Base-by-base conservation (phyloP, 2,329 filamentous ascomycete genomes). In the Macroventuria anomochaeta region DNA sequence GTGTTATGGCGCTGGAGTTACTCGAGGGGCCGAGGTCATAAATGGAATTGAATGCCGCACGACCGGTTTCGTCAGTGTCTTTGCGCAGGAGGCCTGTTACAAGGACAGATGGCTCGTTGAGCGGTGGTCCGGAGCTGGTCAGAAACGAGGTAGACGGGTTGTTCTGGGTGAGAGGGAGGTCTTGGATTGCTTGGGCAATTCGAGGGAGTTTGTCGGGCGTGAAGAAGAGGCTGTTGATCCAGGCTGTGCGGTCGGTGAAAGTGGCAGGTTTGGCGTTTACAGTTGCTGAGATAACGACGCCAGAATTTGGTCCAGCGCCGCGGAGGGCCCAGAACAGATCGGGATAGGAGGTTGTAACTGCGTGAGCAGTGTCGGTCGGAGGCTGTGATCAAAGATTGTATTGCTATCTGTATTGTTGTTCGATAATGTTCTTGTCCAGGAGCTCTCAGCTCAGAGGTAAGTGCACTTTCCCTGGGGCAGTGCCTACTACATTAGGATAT, bases 271-370 rank as follows among this genome's bases (percentile, higher is more conserved):
- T 71, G 2, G 77, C 64, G 48, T 74, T 75, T 42, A 76, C 59
- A 7, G 63, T 62, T 53, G 79, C 78, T 8, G 68, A 68, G 21
- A 65, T 65, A 23, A 74, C 68, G 41, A 75, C 61, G 25, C 70
- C 69, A 21, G 73, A 73, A 46, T 73, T 73, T 13, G 67, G 67
- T 8, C 69, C 69, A 11, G 70, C 71, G 25, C 75, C 75, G 20
- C 72, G 71, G 31, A 76, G 59, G 1, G 73, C 74, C 61, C 65
- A 71, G 63, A 75, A 78, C 13, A 78, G 61, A 8, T 72, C 69
- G 2, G 59, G 36, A 25, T 72, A 43, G 1, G 53, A 58, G 1
- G n/a, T n/a, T n/a, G n/a, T n/a, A n/a, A n/a, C n/a, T n/a, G n/a
- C n/a, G n/a, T n/a, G n/a, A n/a, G n/a, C n/a, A n/a, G n/a, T n/a